Evolutionary conservation across 306 rosid genomes (phyloP).

Genomic region (Argentina anserina): DNA sequence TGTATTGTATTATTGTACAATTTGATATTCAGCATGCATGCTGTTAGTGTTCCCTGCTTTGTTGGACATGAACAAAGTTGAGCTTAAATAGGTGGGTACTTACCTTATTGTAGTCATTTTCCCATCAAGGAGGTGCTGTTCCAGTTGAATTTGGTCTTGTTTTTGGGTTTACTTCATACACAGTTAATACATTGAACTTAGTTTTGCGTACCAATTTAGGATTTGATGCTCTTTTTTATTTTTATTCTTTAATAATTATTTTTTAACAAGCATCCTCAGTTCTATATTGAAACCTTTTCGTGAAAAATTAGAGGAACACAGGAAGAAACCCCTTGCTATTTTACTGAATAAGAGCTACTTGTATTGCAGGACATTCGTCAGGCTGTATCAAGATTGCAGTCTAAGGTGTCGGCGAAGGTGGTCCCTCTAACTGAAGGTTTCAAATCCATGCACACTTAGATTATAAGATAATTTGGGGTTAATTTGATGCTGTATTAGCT

Average conservation of each 20-base stretch:
- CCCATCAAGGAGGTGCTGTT: neutral
- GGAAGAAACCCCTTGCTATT: too few species aligned
- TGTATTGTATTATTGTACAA: neutral
- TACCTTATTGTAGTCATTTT: neutral
- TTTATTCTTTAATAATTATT: too few species aligned
- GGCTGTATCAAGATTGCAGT: conserved; percentile 75
- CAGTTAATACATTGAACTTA: too few species aligned
- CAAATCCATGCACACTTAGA: conserved; percentile 56
- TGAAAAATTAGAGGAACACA: too few species aligned
- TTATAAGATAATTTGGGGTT: conserved; percentile 1
- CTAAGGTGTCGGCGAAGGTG: conserved; percentile 72
- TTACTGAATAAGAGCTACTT: neutral
- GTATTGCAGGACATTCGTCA: conserved; percentile 71
- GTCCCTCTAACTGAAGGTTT: conserved; percentile 88
- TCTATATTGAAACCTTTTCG: too few species aligned
- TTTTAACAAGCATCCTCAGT: too few species aligned
- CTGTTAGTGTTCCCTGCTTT: neutral
- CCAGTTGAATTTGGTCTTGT: too few species aligned
- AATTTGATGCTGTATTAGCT: neutral
- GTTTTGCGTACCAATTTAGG: too few species aligned
- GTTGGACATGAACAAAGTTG: neutral
- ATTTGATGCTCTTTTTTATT: too few species aligned
- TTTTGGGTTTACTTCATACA: too few species aligned
- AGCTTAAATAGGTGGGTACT: neutral
- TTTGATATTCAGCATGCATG: neutral